Base-by-base conservation (phyloP, 2,329 filamentous ascomycete species). In the Colletotrichum sidae region DNA sequence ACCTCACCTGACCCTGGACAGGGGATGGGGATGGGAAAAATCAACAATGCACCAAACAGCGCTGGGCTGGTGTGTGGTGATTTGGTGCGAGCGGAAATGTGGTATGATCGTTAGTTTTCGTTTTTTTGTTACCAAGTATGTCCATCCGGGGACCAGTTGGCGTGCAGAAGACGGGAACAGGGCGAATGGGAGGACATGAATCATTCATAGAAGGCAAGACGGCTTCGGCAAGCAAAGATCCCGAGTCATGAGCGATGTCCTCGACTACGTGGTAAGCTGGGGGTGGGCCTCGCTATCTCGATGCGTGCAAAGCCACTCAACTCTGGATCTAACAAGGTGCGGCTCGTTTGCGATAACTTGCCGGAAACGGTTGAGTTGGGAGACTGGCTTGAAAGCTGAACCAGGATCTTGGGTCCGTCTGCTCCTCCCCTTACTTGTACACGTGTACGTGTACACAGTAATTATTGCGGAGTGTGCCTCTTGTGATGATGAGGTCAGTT, bases 231-330 rank as follows among this genome's bases (percentile, higher is more conserved):
- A 41, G 53, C 54, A 34, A 42, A 65, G 50, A 37, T 42, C 42
- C 60, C 60, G 64, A 67, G 64, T 67, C 64, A 67, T 67, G 60
- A 50, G 44, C 25, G 38, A 39, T 47, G 47, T n/a, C 11, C n/a
- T 33, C n/a, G 33, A 38, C 51, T 46, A 12, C 34, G 12, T 6
- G 44, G 38, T 11, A 11, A 15, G 44, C 3, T 33, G 6, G 44
- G 13, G 33, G 11, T 44, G 33, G 17, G n/a, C 11, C 25, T 25
- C 25, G 25, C 25, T 25, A 25, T 25, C 25, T 25, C 25, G 25
- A 25, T 25, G 25, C 25, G 25, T 25, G 25, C 25, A 5, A 25
- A 25, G 25, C 25, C 4, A 25, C 25, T 25, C 25, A 25, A 25
- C 25, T 25, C 25, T 25, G 25, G 4, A 25, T 25, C 25, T 4